Evolutionary conservation across 2,329 filamentous ascomycete species (phyloP).

Genomic region (Exserohilum rostratum): DNA sequence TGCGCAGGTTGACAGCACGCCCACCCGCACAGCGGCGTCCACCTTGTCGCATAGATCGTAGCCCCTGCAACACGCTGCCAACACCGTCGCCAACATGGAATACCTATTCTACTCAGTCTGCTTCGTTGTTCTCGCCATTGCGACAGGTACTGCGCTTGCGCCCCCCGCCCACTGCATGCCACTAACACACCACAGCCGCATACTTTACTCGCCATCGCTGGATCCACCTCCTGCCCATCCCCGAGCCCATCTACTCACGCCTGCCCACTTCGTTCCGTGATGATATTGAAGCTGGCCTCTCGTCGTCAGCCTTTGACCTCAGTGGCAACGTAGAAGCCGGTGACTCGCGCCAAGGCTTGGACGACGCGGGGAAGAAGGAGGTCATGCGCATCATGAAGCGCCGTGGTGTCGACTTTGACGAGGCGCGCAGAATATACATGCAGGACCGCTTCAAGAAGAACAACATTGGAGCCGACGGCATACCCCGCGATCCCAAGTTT

Average conservation of each 20-base stretch:
- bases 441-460: constrained; percentile 85
- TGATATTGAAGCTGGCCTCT: constrained; percentile 88
- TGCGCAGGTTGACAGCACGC: constrained; percentile 10
- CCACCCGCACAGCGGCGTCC: constrained; percentile 24
- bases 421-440: constrained; percentile 84
- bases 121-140: constrained; percentile 72
- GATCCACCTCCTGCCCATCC: constrained; percentile 70
- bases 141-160: constrained; percentile 63
- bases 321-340: constrained; percentile 77
- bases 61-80: constrained; percentile 3
- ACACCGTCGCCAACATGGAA: constrained; percentile 62
- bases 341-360: constrained; percentile 80
- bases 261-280: constrained; percentile 78
- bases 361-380: constrained; percentile 79
- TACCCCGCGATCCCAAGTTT: constrained; percentile 91
- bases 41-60: constrained; percentile 13
- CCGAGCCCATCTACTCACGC: constrained; percentile 73
- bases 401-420: constrained; percentile 82
- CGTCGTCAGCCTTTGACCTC: constrained; percentile 83
- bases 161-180: constrained; percentile 8
- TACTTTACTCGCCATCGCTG: constrained; percentile 82
- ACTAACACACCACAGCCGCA: constrained; percentile 59
- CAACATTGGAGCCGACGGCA: constrained; percentile 85
- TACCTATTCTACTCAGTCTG: constrained; percentile 81
- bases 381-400: constrained; percentile 91